Evolutionary conservation across 768 basidiomycete genomes (phyloP).

Genomic region (Lactifluus pinguis): DNA sequence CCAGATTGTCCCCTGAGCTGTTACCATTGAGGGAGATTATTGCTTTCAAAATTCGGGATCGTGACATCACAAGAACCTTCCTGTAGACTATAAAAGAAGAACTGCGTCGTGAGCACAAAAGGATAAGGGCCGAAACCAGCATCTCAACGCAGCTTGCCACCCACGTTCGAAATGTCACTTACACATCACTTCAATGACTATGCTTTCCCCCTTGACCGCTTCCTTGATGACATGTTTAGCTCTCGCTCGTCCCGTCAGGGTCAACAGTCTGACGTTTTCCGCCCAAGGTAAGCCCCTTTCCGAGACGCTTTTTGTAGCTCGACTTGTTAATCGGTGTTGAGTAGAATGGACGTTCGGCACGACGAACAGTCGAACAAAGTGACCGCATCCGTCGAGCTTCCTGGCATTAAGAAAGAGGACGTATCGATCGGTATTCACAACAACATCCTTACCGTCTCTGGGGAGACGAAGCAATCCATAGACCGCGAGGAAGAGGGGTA

Average conservation of each 20-base stretch:
- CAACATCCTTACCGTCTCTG: constrained; percentile 42
- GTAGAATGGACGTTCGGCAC: constrained; percentile 50
- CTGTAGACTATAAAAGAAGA: background rate
- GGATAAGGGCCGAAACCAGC: background rate
- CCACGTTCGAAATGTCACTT: constrained; percentile 24
- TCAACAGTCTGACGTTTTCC: constrained; percentile 9
- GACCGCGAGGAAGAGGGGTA: constrained; percentile 31
- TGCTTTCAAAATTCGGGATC: too few relatives aligned
- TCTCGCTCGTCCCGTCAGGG: constrained; percentile 17
- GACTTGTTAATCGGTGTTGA: background rate
- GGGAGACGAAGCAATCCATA: constrained; percentile 31
- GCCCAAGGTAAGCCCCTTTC: constrained; percentile 6
- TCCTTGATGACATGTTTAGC: constrained; percentile 34
- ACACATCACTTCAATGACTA: constrained; percentile 32
- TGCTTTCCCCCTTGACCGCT: constrained; percentile 33
- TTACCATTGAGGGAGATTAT: background rate
- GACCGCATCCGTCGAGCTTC: constrained; percentile 49
- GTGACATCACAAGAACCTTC: background rate
- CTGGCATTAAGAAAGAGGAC: constrained; percentile 43
- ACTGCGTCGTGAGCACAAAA: background rate
- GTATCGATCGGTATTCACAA: constrained; percentile 44
- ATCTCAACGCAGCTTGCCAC: background rate
- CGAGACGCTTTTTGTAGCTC: background rate
- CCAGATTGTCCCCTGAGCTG: too few relatives aligned
- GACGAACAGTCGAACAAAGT: constrained; percentile 37